A percentile compares a stretch with the other conserved stretches of the same genome.
Conservation (phyloP, 306 rosid genomes). For the Cicer bijugum region DNA sequence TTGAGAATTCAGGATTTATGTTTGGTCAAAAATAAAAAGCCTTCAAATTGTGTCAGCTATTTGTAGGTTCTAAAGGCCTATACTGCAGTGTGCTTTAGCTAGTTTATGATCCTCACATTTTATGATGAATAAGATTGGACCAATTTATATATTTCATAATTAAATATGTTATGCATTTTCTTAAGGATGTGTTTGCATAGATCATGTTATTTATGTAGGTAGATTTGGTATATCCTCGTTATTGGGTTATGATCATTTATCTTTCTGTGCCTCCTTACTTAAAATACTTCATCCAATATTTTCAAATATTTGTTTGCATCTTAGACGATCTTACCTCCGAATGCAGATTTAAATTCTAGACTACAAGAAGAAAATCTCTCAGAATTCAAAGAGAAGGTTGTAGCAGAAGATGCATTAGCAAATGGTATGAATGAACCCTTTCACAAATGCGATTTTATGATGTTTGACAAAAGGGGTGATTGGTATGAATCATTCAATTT, state of each 20-base stretch:
- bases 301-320: constrained; percentile 28
- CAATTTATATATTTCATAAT: constrained; percentile 13
- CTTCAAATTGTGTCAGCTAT: background rate
- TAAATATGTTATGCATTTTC: constrained; percentile 32
- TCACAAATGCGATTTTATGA: background rate
- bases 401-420: constrained; percentile 47
- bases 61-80: constrained; percentile 22
- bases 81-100: constrained; percentile 7
- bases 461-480: background rate
- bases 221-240: background rate
- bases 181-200: background rate
- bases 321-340: constrained; percentile 35
- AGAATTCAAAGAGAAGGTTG: constrained; percentile 48
- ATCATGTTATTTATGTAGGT: constrained; percentile 3
- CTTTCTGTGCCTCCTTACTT: constrained; percentile 1
- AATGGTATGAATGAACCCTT: background rate
- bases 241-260: constrained; percentile 8
- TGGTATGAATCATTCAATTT: background rate
- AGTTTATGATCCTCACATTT: constrained; percentile 6
- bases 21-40: constrained; percentile 19
- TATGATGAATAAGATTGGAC: background rate
- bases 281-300: constrained; percentile 7
- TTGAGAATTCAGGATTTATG: constrained; percentile 2
- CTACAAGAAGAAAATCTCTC: constrained; percentile 48
- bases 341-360: constrained; percentile 52